These are phyloP conservation scores for Parafenestella ontariensis DNA, from an alignment of 2,329 filamentous ascomycete genomes.

Conservation along the genomic window DNA sequence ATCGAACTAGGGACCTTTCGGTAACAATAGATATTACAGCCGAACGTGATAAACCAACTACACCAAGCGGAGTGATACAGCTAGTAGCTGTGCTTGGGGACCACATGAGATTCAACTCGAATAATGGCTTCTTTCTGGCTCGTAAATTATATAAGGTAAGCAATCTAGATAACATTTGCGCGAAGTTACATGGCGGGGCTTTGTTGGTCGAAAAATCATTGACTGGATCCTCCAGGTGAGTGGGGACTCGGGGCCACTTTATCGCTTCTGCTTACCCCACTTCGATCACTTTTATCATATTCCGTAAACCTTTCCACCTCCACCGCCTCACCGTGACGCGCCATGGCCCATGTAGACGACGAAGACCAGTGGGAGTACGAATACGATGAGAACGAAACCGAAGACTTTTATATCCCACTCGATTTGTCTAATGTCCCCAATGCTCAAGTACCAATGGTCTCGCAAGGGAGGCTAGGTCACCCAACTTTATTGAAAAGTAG, in stretches of 20 bases:
- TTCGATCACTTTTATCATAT: too few species aligned
- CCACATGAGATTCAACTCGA: neutral
- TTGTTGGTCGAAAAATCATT: too few species aligned
- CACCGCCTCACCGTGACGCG: neutral
- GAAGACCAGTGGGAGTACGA: constrained; percentile 68
- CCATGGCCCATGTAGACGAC: constrained; percentile 35
- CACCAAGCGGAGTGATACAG: constrained; percentile 36
- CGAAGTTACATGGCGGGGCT: too few species aligned
- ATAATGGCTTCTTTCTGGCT: neutral
- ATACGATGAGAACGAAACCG: constrained; percentile 61
- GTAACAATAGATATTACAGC: constrained; percentile 10
- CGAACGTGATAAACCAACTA: constrained; percentile 39
- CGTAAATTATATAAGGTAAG: neutral
- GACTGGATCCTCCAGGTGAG: too few species aligned
- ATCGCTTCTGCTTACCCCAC: neutral
- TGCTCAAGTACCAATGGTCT: constrained; percentile 23
- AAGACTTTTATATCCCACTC: constrained; percentile 67
- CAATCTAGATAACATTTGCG: too few species aligned
- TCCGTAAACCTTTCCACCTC: neutral
- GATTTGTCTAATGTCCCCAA: constrained; percentile 59
- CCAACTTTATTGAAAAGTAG: constrained; percentile 38
- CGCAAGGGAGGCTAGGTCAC: constrained; percentile 27
- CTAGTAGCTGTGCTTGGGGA: constrained; percentile 21
- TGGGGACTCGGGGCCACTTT: neutral
- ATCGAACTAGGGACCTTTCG: constrained; percentile 14